These are phyloP conservation scores for Lasiosphaeria miniovina DNA, from an alignment of 495 filamentous ascomycete genomes.

Conservation along the genomic window DNA sequence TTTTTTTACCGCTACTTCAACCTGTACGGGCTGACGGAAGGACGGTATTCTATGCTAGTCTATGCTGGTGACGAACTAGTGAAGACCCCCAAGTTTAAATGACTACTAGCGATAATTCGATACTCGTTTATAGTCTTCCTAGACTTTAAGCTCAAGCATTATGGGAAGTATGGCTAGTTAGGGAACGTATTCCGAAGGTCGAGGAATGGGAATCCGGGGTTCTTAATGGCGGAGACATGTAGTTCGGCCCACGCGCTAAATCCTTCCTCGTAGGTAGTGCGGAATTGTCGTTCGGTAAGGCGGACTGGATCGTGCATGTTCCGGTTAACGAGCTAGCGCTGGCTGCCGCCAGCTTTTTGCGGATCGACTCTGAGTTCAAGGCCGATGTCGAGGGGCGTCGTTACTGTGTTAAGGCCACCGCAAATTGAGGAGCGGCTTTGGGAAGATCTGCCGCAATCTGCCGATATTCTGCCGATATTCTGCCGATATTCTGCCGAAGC, in stretches of 20 bases:
- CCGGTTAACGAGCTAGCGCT: no score
- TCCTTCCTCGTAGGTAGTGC: not conserved
- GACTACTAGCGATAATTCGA: not conserved
- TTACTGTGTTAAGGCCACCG: no score
- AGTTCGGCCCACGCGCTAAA: not conserved
- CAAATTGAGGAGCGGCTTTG: no score
- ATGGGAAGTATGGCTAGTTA: not conserved
- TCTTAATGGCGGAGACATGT: not conserved
- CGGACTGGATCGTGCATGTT: no score
- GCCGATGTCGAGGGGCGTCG: no score
- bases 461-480: no score
- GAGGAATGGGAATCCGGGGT: not conserved
- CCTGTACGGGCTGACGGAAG: not conserved
- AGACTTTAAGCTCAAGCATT: not conserved
- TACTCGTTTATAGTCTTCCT: not conserved
- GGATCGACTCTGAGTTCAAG: no score
- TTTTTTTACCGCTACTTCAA: not conserved
- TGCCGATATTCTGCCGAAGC: no score
- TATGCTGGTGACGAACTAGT: not conserved
- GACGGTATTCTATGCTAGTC: not conserved
- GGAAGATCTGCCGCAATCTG: no score
- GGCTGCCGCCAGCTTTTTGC: no score
- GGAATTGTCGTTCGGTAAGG: not conserved
- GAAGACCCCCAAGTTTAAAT: not conserved
- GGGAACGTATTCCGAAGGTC: not conserved